Conservation (phyloP, 371 early-diverging fungal genomes). For the Capillidium heterosporum region DNA sequence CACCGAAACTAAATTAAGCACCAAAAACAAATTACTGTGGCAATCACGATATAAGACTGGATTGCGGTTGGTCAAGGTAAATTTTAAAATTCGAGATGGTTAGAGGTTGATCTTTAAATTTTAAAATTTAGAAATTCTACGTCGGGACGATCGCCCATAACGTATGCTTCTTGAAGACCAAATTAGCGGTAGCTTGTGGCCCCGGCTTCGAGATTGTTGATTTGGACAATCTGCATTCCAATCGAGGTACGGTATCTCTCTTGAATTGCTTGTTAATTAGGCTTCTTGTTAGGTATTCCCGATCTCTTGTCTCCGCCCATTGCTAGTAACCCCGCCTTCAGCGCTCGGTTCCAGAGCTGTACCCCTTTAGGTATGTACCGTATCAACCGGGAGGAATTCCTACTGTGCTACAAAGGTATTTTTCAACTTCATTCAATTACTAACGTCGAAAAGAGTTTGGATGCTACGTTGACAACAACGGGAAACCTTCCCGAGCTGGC, state of each 20-base stretch:
- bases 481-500: slow-evolving; percentile 39
- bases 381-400: slow-evolving; percentile 46
- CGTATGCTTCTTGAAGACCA: slow-evolving; percentile 59
- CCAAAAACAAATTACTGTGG: background rate
- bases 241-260: background rate
- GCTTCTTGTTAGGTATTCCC: slow-evolving; percentile 18
- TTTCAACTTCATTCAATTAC: background rate
- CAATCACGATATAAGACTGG: background rate
- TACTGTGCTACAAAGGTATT: slow-evolving; percentile 74
- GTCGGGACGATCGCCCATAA: slow-evolving; percentile 63
- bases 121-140: slow-evolving; percentile 50
- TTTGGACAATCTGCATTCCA: slow-evolving; percentile 55
- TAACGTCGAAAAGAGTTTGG: slow-evolving; percentile 38
- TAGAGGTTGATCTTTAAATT: background rate
- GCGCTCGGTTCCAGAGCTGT: slow-evolving; percentile 42
- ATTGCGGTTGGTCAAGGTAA: background rate
- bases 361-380: slow-evolving; percentile 70
- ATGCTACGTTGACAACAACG: slow-evolving; percentile 73
- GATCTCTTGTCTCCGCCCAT: slow-evolving; percentile 49
- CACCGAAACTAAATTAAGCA: background rate
- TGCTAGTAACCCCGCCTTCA: slow-evolving; percentile 42
- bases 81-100: background rate
- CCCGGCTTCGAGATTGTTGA: slow-evolving; percentile 87
- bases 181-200: slow-evolving; percentile 65
- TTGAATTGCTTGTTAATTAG: background rate